Evolutionary conservation across 176 grass and related monocot species (phyloP).

Genomic region (Raddia guianensis): DNA sequence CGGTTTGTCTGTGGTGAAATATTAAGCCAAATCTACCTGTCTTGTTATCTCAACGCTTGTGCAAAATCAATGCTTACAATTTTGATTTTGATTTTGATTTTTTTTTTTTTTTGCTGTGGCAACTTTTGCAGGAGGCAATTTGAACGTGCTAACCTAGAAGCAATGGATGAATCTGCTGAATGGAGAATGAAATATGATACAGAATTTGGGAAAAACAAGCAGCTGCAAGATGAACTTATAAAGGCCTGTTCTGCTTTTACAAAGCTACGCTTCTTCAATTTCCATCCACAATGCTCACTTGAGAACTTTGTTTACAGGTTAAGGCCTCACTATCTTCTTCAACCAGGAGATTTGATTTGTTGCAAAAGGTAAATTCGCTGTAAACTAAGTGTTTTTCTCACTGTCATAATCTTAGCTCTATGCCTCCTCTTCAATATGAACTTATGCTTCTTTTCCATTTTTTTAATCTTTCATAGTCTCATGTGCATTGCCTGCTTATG

Average conservation of each 20-base stretch:
- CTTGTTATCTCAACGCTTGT: neutral
- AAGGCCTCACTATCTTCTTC: constrained; percentile 59
- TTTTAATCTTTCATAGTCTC: neutral
- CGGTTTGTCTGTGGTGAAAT: neutral
- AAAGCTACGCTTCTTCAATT: neutral
- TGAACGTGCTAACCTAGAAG: constrained; percentile 75
- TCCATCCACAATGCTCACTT: constrained; percentile 5
- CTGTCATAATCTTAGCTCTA: neutral
- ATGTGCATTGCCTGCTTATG: constrained; percentile 1
- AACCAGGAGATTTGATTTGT: constrained; percentile 41
- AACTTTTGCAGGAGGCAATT: constrained; percentile 63
- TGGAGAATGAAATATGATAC: constrained; percentile 90
- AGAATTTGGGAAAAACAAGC: constrained; percentile 62
- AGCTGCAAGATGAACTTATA: constrained; percentile 71
- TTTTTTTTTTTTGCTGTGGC: neutral
- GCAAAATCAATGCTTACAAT: neutral
- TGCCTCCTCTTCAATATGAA: neutral
- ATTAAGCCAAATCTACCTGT: neutral
- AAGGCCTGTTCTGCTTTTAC: constrained; percentile 47
- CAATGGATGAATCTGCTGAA: constrained; percentile 99
- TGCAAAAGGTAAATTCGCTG: constrained; percentile 62
- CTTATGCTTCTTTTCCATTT: neutral
- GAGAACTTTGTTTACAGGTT: constrained; percentile 43
- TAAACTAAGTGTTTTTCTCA: neutral
- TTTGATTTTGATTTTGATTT: too few relatives aligned